Conservation (phyloP, 495 filamentous ascomycete species). For the Aspergillus sclerotiicarbonarius region DNA sequence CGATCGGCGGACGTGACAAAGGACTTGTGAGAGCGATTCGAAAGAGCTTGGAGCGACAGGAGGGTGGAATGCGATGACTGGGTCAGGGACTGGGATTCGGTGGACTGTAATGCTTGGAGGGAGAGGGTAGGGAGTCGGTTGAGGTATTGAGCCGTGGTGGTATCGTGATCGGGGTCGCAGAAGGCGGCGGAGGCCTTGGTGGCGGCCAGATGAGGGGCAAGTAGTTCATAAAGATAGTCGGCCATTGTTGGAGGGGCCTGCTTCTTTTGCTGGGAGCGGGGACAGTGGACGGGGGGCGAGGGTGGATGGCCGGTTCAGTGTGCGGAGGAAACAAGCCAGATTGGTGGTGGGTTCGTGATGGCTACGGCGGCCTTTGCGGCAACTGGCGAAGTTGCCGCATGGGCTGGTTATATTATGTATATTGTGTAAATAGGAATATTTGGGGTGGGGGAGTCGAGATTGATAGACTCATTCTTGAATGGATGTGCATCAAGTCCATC, state of each 20-base stretch:
- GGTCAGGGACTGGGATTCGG: conserved; percentile 75
- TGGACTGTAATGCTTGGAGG: conserved; percentile 64
- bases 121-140: conserved; percentile 76
- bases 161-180: conserved; percentile 38
- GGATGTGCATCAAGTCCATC: too few species aligned
- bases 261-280: not conserved
- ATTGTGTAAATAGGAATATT: too few species aligned
- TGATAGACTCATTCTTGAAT: too few species aligned
- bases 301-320: not conserved
- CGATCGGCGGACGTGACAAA: conserved; percentile 78
- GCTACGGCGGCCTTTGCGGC: conserved; percentile 35
- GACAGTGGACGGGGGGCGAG: not conserved
- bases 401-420: too few species aligned
- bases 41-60: conserved; percentile 82
- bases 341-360: not conserved
- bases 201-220: conserved; percentile 59
- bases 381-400: conserved; percentile 29
- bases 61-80: conserved; percentile 81
- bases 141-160: conserved; percentile 65
- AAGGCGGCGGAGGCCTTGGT: conserved; percentile 21
- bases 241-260: conserved; percentile 47
- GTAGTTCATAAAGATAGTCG: conserved; percentile 70
- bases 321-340: conserved; percentile 12
- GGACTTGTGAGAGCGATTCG: conserved; percentile 86
- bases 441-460: too few species aligned